A percentile compares a stretch with the other conserved stretches of the same genome.
These are phyloP conservation scores for Starmerella powellii DNA, from an alignment of 805 yeast species.

Conservation along the genomic window DNA sequence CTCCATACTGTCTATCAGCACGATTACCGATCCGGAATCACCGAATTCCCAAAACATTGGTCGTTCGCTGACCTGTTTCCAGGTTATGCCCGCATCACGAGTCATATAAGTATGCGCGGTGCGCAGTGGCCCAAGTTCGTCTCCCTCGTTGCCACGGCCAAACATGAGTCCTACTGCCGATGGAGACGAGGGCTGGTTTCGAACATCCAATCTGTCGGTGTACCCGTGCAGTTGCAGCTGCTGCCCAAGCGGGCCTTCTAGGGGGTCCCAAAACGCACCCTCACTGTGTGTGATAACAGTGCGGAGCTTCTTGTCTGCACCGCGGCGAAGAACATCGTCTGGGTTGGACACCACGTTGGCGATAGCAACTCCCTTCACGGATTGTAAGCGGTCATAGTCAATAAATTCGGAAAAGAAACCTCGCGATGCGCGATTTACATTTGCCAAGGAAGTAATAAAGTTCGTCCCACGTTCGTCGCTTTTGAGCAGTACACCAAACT, in stretches of 20 bases:
- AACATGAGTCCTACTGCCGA: constrained; percentile 82
- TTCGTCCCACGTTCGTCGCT: constrained; percentile 88
- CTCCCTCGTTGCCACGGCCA: constrained; percentile 92
- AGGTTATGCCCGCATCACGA: constrained; percentile 80
- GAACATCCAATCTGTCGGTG: constrained; percentile 70
- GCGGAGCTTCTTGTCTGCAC: constrained; percentile 46
- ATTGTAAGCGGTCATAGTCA: constrained; percentile 75
- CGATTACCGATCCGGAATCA: constrained; percentile 81
- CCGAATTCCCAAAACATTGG: constrained; percentile 90
- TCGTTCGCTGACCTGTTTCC: constrained; percentile 70
- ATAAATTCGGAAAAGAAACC: constrained; percentile 48
- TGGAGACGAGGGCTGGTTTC: constrained; percentile 78
- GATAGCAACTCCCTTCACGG: constrained; percentile 72
- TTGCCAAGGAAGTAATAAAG: constrained; percentile 52
- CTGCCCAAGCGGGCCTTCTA: constrained; percentile 59
- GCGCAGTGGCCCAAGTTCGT: constrained; percentile 36
- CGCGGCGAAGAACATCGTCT: constrained; percentile 32
- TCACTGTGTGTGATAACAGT: constrained; percentile 77
- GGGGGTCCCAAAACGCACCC: constrained; percentile 73
- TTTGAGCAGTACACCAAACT: constrained; percentile 70
- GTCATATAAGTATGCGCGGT: constrained; percentile 64
- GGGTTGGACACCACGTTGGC: constrained; percentile 57
- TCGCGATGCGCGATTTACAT: constrained; percentile 56
- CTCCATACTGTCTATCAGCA: constrained; percentile 49
- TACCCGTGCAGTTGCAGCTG: constrained; percentile 79